Base-by-base conservation (phyloP, 2,329 filamentous ascomycete genomes). In the Diplodia scrobiculata region DNA sequence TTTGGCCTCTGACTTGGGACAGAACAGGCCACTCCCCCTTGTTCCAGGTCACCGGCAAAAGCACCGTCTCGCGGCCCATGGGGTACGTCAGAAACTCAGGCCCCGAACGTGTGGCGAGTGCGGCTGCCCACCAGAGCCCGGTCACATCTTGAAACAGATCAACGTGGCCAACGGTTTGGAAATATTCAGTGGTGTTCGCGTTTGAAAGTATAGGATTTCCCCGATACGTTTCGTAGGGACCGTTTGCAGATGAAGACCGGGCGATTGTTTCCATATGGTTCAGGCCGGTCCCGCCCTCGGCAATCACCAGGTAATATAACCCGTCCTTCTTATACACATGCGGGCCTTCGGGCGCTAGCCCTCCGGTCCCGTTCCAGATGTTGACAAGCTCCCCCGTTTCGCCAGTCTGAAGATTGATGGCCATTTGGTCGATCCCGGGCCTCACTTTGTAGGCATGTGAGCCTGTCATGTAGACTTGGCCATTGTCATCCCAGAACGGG, bases 401-500 rank as follows among this genome's bases (percentile, higher is more conserved):
- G 2, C 77, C 78, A 3, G 74, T 79, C 5, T 72, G 55, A 7
- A 78, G 70, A 62, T 79, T 70, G 29, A 79, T 71, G 25, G 73
- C 70, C 14, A 69, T 66, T 19, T 75, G 69, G 25, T 72, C 68
- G 29, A 77, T 75, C 6, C 75, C 74, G 25, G 71, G 71, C 70
- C 72, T 68, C 38, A 59, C 71, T 59, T 52, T 72, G 70, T 53
- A 76, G 1, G 71, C 69, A 69, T 74, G 72, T 6, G 72, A 70
- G 13, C 69, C 78, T 3, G 72, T 71, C 17, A 85, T 80, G 66
- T 86, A 87, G 0, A 80, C 76, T 66, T 79, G 83, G 0, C 84
- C 85, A 54, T 87, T 81, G 0, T 81, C 79, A 59, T 87, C 82
- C 82, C 84, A 87, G 69, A 85, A 84, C 7, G 82, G 79, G 38